These are phyloP conservation scores for Larix kaempferi DNA, from an alignment of 75 land plant species.

Conservation along the genomic window DNA sequence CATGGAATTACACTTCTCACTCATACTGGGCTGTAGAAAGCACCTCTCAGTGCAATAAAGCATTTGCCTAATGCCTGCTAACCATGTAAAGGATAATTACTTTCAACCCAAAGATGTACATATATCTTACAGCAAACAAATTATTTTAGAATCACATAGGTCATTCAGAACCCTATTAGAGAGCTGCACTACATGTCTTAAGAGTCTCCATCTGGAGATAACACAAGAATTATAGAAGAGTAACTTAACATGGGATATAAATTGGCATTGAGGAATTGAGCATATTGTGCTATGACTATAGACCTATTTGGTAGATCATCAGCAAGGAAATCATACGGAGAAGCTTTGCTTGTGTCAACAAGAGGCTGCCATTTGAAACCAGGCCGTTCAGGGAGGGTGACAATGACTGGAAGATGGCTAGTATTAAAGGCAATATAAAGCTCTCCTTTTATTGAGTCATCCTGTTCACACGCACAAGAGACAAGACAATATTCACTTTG, in stretches of 20 bases:
- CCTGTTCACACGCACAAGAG: constrained; percentile 32
- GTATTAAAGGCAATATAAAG: constrained; percentile 90
- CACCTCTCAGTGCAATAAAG: too few relatives aligned
- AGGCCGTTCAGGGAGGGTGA: constrained; percentile 67
- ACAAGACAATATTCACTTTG: too few relatives aligned
- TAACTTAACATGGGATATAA: constrained; percentile 88
- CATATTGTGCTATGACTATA: constrained; percentile 62
- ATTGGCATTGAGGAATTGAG: constrained; percentile 66
- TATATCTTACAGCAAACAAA: too few relatives aligned
- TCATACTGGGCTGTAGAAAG: too few relatives aligned
- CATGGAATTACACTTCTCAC: too few relatives aligned
- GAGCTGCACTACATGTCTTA: not conserved
- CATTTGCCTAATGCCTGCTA: too few relatives aligned
- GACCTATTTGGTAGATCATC: constrained; percentile 48
- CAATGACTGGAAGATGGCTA: constrained; percentile 72
- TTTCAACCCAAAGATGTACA: too few relatives aligned
- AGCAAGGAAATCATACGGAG: constrained; percentile 89
- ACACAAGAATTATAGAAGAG: constrained; percentile 68
- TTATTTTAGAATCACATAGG: not conserved
- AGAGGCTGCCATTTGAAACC: constrained; percentile 84
- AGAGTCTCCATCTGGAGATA: constrained; percentile 27
- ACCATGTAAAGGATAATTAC: too few relatives aligned
- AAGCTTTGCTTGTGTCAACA: constrained; percentile 85
- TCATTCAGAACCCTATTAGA: not conserved
- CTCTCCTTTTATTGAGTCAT: constrained; percentile 64